Evolutionary conservation across 139 green algal genomes (phyloP).

Genomic region (Micractinium sp.): DNA sequence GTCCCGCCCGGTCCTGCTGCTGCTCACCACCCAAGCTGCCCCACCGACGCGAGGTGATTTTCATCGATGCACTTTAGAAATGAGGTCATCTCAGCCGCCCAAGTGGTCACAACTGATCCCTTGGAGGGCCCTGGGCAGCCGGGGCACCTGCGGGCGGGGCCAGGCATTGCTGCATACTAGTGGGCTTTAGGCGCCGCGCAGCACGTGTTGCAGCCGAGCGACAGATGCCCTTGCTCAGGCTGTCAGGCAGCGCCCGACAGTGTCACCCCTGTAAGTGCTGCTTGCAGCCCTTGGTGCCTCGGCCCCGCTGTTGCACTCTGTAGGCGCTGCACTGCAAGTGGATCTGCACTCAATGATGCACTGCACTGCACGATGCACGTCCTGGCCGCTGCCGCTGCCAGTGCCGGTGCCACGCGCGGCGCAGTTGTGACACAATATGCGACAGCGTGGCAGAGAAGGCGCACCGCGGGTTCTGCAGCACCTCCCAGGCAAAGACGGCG

Average conservation of each 20-base stretch:
- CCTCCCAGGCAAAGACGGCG: slow-evolving; percentile 2
- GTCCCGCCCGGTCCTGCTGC: no score
- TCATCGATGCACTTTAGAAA: not conserved
- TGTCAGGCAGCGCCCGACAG: not conserved
- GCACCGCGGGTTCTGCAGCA: not conserved
- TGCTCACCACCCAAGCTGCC: not conserved
- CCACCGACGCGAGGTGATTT: not conserved
- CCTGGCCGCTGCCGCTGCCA: no score
- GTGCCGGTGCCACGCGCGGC: no score
- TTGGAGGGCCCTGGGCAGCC: not conserved
- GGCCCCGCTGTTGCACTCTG: no score
- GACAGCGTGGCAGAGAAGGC: no score
- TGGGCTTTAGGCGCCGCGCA: no score
- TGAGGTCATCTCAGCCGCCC: not conserved
- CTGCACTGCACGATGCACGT: no score
- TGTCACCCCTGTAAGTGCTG: not conserved
- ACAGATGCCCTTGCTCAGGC: not conserved
- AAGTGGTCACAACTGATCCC: not conserved
- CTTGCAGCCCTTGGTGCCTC: no score
- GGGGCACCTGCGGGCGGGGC: not conserved
- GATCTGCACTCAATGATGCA: no score
- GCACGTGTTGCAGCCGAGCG: not conserved
- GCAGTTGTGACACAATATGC: no score
- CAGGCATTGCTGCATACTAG: not conserved
- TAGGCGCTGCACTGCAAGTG: no score